Percentiles rank a stretch among this genome's conserved stretches.
Conservation (phyloP, 192 early-diverging fungal genomes). For the Coemansia sp. region DNA sequence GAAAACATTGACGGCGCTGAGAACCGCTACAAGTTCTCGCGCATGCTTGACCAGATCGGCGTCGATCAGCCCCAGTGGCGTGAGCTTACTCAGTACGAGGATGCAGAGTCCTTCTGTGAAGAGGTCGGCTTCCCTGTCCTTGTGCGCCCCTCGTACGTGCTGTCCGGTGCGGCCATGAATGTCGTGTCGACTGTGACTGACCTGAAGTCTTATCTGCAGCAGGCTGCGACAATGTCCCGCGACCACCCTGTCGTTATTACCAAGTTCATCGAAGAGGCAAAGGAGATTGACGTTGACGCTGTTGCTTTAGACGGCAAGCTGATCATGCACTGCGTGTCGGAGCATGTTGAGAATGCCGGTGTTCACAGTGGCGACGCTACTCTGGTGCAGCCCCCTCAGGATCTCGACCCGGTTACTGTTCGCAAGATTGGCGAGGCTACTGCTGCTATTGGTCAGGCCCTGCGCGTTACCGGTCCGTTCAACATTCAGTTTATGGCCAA, state of each 20-base stretch:
- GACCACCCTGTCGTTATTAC: constrained; percentile 96
- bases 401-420: constrained; percentile 92
- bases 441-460: constrained; percentile 84
- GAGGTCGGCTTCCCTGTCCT: constrained; percentile 93
- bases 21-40: constrained; percentile 97
- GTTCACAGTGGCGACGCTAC: constrained; percentile 99
- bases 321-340: constrained; percentile 91
- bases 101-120: constrained; percentile 83
- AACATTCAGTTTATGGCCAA: constrained; percentile 98
- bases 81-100: constrained; percentile 84
- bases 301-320: constrained; percentile 92
- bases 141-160: constrained; percentile 95
- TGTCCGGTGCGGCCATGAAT: constrained; percentile 98
- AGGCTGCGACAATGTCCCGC: constrained; percentile 89
- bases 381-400: constrained; percentile 90
- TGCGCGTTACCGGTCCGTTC: constrained; percentile 96
- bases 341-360: constrained; percentile 99
- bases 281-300: constrained; percentile 99
- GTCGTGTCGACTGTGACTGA: constrained; percentile 85
- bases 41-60: constrained; percentile 92
- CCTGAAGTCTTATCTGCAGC: constrained; percentile 77
- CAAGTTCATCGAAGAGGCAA: constrained; percentile 97
- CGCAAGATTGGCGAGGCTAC: constrained; percentile 90
- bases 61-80: constrained; percentile 98
- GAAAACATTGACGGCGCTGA: constrained; percentile 97